phyloP scores from a whole-genome alignment of 2,329 filamentous ascomycete genomes.

The Talaromyces sp. region DNA sequence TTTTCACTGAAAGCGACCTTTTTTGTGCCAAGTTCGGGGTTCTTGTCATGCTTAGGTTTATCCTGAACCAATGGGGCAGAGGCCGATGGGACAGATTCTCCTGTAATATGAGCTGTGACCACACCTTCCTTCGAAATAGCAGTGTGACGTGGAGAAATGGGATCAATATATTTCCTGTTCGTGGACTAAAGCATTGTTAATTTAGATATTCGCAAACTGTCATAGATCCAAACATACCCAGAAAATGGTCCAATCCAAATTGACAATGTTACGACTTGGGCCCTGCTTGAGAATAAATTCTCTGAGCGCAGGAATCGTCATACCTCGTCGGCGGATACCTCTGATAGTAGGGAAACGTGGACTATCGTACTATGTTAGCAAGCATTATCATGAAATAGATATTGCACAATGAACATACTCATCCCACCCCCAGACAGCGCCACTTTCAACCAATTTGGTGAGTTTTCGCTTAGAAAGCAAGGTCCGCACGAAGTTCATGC shows the following conservation, averaged over 20 bases:
- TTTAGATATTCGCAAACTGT: background rate
- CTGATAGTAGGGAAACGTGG: slow-evolving; percentile 51
- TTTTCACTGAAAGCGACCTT: slow-evolving; percentile 73
- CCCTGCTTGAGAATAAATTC: slow-evolving; percentile 52
- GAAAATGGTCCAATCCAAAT: slow-evolving; percentile 49
- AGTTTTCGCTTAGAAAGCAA: slow-evolving; percentile 52
- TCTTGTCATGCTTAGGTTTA: slow-evolving; percentile 86
- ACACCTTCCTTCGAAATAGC: slow-evolving; percentile 67
- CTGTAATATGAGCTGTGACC: slow-evolving; percentile 67
- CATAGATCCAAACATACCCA: slow-evolving; percentile 31
- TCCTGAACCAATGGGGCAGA: slow-evolving; percentile 64
- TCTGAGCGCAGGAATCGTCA: slow-evolving; percentile 48
- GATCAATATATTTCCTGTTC: slow-evolving; percentile 82
- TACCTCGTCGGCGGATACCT: slow-evolving; percentile 48
- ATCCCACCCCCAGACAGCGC: slow-evolving; percentile 50
- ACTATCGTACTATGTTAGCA: slow-evolving; percentile 5
- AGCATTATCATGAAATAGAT: background rate
- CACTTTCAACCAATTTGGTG: slow-evolving; percentile 48
- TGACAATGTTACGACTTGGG: slow-evolving; percentile 47
- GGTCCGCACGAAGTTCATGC: slow-evolving; percentile 51
- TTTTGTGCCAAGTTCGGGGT: slow-evolving; percentile 77
- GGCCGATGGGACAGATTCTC: slow-evolving; percentile 63
- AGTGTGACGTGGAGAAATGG: slow-evolving; percentile 68
- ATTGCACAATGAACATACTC: slow-evolving; percentile 27
- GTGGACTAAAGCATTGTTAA: slow-evolving; percentile 26